Conservation (phyloP, 768 basidiomycete species). For the Strobilomyces confusus region DNA sequence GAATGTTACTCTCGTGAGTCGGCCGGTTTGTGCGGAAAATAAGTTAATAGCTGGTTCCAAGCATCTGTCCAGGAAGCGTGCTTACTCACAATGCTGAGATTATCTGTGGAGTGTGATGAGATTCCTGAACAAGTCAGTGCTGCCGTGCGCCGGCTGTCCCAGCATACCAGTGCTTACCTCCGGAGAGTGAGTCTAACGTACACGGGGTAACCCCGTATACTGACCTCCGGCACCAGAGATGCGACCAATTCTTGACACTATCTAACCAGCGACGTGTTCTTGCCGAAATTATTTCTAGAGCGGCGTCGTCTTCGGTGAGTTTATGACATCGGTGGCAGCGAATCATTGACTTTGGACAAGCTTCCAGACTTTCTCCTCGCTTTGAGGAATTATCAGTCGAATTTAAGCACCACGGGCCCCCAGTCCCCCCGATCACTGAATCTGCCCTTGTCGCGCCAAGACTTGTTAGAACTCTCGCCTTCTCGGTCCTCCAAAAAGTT, state of each 20-base stretch:
- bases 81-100: constrained; percentile 65
- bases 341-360: constrained; percentile 34
- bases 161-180: constrained; percentile 50
- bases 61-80: constrained; percentile 72
- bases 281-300: constrained; percentile 42
- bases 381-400: constrained; percentile 37
- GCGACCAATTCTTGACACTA: constrained; percentile 60
- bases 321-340: not conserved
- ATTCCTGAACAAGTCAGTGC: constrained; percentile 44
- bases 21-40: constrained; percentile 14
- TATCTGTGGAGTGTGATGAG: constrained; percentile 55
- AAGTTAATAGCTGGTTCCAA: constrained; percentile 25
- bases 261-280: constrained; percentile 43
- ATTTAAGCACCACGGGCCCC: not conserved
- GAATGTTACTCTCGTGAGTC: constrained; percentile 41
- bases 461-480: constrained; percentile 16
- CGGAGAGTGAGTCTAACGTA: constrained; percentile 43
- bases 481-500: constrained; percentile 43
- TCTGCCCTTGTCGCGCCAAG: constrained; percentile 15
- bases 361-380: constrained; percentile 67
- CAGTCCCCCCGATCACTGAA: constrained; percentile 12
- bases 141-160: constrained; percentile 41
- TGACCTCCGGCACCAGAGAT: constrained; percentile 47
- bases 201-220: not conserved
- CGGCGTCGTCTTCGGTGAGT: constrained; percentile 55